Evolutionary conservation across 805 yeast genomes (phyloP), one percentile per base, ranked within the genome.

Genomic region (Nakazawaea holstii): DNA sequence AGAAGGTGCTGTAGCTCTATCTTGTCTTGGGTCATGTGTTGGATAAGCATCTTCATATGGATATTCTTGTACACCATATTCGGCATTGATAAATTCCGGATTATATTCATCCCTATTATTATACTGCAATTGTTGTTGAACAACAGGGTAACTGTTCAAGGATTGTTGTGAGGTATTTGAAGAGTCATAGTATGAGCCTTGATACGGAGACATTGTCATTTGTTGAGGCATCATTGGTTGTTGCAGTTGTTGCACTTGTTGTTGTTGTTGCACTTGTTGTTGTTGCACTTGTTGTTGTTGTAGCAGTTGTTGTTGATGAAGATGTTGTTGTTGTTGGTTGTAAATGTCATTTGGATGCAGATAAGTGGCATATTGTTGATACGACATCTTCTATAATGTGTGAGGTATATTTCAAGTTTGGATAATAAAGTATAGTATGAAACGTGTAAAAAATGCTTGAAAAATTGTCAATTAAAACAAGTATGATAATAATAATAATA

Each of bases 1-100:
- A 17, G 90, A 83, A 35, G 86, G 86, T 2, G 85, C 84, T 36
- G 64, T 46, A 30, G 69, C 44, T n/a, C 44, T 28, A 28, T 39
- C 46, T 13, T 24, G 32, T 17, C 30, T 32, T 30, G 35, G 11
- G 20, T 35, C 37, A 17, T 41, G 24, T 11, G 35, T 13, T 35
- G 27, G 44, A 27, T 45, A 45, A 10, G 35, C 17, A 32, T 45
- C 48, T 24, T 39, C 44, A 15, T 39, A 39, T 8, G 39, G 44
- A 15, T 40, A 40, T 8, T 40, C 43, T 29, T 39, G 41, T 14
- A 39, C 9, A n/a, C 11, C 20, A 11, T 31, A 41, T 20, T 41
- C 44, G 7, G 33, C 15, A 27, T 29, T 35, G 24, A 29, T 31
- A 36, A 17, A 39, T 9, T 39, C 37, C 8, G 26, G 37, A 32